Evolutionary conservation across 139 green algal genomes (phyloP).

Genomic region (Choricystis sp.): DNA sequence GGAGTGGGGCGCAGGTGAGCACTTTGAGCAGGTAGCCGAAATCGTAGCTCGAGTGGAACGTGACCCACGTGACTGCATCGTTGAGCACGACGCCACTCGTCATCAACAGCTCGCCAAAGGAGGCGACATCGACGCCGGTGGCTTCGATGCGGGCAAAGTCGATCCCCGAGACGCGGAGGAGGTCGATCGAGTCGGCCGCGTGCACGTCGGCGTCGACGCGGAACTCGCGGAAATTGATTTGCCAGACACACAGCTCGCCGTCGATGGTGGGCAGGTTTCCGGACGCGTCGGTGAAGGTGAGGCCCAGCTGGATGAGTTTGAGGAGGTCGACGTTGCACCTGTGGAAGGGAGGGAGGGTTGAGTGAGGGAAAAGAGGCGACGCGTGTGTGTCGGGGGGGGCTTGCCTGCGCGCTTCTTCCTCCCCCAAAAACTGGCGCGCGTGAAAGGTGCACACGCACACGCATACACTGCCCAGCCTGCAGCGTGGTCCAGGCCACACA

Average conservation of each 20-base stretch:
- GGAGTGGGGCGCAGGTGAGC: conserved; percentile 76
- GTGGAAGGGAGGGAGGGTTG: background rate
- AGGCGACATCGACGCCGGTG: conserved; percentile 77
- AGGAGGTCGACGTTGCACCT: conserved; percentile 94
- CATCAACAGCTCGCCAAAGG: conserved; percentile 95
- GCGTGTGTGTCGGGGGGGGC: background rate
- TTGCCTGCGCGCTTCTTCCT: background rate
- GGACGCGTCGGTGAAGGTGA: conserved; percentile 86
- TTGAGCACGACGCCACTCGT: conserved; percentile 91
- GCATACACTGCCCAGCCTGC: background rate
- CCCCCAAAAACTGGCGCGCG: background rate
- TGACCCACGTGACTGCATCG: conserved; percentile 77
- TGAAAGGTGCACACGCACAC: background rate
- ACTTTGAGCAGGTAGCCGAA: conserved; percentile 98
- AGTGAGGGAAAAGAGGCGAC: conserved; percentile 1
- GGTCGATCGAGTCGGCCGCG: conserved; percentile 90
- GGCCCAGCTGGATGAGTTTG: conserved; percentile 97
- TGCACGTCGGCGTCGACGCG: conserved; percentile 86
- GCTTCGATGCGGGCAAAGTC: conserved; percentile 81
- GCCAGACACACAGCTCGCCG: conserved; percentile 87
- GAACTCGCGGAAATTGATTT: conserved; percentile 99
- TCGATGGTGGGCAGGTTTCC: conserved; percentile 71
- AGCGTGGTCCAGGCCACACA: background rate
- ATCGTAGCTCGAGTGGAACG: conserved; percentile 89
- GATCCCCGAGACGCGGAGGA: conserved; percentile 89